Base-by-base conservation (phyloP, 768 basidiomycete species). In the Phylloporus sp. region DNA sequence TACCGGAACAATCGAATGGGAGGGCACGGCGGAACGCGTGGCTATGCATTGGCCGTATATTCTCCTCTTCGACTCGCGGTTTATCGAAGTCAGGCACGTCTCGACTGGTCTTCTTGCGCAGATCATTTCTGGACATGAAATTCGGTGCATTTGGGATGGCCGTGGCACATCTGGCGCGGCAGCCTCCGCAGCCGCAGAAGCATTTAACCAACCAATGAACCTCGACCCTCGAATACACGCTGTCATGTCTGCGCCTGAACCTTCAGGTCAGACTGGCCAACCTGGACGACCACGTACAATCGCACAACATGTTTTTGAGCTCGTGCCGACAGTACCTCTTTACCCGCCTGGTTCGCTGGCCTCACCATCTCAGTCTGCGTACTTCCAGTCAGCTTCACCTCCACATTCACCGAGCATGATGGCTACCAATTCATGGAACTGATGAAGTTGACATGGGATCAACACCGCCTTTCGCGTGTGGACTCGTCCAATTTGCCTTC, bases 101-200 rank as follows among this genome's bases (percentile, higher is more conserved):
- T 80, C 85, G 57, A 88, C 84, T 0, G 89, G 91, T 4, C 79
- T 86, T 0, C 79, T 92, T 5, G 82, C 81, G 2, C 91, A 94
- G 65, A 88, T 93, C 64, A 86, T 93, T 52, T 78, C 81, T 0
- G 91, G 92, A 2, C 79, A 79, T 49, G 90, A 93, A 56, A 76
- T 95, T 39, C 82, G 86, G 24, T 92, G 91, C 62, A 81, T 92
- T 24, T 97, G 92, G 88, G 93, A 97, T 63, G 95, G 91, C 12
- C 84, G 91, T 61, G 68, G 80, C 12, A 63, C 64, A 15, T 59
- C 62, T 8, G 18, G 60, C 60, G 35, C 66, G 60, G 40, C 59
- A 55, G 45, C 68, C 49, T 18, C 63, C 54, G 5, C 61, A 53
- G 29, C 50, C 52, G 68, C 45, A 61, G 60, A 76, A 72, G 58